phyloP scores from a whole-genome alignment of 1,284 basidiomycete species.

The Xerocomus amazonicus region DNA sequence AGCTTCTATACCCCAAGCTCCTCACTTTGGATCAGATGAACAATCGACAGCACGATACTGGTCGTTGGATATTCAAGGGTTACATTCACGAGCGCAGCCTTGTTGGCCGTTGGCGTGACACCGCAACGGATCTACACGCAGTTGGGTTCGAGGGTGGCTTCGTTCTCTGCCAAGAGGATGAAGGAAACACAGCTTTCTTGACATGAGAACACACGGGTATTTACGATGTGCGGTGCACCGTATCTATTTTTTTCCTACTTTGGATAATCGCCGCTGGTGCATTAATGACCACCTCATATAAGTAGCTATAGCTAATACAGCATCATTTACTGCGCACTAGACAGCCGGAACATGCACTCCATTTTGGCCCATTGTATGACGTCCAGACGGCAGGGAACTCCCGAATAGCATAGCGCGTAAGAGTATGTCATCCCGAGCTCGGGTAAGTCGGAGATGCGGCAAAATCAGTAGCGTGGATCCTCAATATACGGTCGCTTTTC shows the following conservation, averaged over 20 bases:
- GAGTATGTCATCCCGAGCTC: conserved; percentile 17
- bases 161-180: conserved; percentile 36
- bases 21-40: conserved; percentile 31
- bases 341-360: not conserved
- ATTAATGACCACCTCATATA: conserved; percentile 17
- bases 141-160: conserved; percentile 47
- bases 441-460: conserved; percentile 3
- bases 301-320: conserved; percentile 15
- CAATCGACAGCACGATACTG: conserved; percentile 28
- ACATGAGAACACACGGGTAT: conserved; percentile 10
- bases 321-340: not conserved
- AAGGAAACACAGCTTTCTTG: conserved; percentile 15
- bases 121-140: conserved; percentile 34
- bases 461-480: conserved; percentile 13
- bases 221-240: conserved; percentile 10
- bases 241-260: conserved; percentile 7
- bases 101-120: conserved; percentile 52
- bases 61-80: conserved; percentile 49
- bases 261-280: conserved; percentile 11
- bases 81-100: conserved; percentile 47
- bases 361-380: not conserved
- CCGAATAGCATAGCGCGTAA: conserved; percentile 11
- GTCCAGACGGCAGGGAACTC: conserved; percentile 1
- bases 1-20: conserved; percentile 1
- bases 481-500: conserved; percentile 9